Base-by-base conservation (phyloP, 2,329 filamentous ascomycete genomes). In the Tothia fuscella region DNA sequence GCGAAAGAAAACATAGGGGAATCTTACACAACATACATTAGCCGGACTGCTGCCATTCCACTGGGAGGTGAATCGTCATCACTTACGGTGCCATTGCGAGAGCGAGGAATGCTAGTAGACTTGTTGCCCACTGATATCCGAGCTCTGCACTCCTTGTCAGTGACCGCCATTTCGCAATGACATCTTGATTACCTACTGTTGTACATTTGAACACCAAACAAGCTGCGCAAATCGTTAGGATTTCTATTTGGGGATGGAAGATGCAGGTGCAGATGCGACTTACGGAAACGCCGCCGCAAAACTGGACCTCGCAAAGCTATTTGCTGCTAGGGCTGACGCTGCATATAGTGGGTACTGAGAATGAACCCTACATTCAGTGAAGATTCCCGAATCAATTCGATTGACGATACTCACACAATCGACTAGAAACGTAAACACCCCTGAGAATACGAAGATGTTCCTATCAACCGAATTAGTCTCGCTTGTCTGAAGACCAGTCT, bases 351-450 rank as follows among this genome's bases (percentile, higher is more conserved):
- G 65, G 53, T 69, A 67, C 63, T 64, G 29, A 24, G n/a, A n/a
- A n/a, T n/a, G n/a, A n/a, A 29, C 26, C 13, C 26, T 29, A 14
- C 13, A 10, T 10, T 29, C 26, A 29, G 26, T 29, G 14, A 29
- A 29, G 26, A 14, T 29, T 10, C 26, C 26, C n/a, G n/a, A n/a
- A n/a, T n/a, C n/a, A n/a, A n/a, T n/a, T n/a, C n/a, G n/a, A n/a
- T n/a, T n/a, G n/a, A 30, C 26, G 26, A 13, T 16, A 61, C 63
- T 56, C 53, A 67, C 64, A 50, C 60, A 62, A 50, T 80, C 75
- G 9, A 89, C 85, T 48, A 93, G 66, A 63, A 93, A 94, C 10
- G 86, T 93, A 60, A 93, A 94, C 49, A 93, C 76, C 40, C 86
- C 85, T 43, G 76, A 80, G 61, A 85, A 95, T 22, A 82, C 76